Conservation (phyloP, 306 rosid genomes). For the Prunus padus region DNA sequence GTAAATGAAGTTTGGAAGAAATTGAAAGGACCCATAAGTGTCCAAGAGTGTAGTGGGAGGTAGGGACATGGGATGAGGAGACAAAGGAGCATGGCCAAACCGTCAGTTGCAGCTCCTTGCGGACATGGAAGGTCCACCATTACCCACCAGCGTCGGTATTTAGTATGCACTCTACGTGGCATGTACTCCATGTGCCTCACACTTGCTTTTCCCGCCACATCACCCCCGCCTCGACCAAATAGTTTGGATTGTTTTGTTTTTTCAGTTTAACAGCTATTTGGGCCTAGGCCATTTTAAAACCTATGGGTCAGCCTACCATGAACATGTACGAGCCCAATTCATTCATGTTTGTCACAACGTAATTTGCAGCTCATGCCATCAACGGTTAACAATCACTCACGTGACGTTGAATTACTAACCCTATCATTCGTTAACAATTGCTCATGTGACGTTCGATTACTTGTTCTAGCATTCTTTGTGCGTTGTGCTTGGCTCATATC, state of each 20-base stretch:
- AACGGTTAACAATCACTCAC: too few relatives aligned
- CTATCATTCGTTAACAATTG: too few relatives aligned
- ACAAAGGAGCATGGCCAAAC: slow-evolving; percentile 71
- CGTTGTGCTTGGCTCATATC: too few relatives aligned
- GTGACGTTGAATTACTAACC: too few relatives aligned
- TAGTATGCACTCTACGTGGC: slow-evolving; percentile 44
- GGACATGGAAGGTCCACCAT: slow-evolving; percentile 38
- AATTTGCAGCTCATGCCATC: too few relatives aligned
- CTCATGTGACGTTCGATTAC: too few relatives aligned
- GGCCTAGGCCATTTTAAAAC: too few relatives aligned
- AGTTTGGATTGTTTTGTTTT: background rate
- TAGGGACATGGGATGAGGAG: slow-evolving; percentile 40
- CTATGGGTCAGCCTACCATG: too few relatives aligned
- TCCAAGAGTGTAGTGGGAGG: slow-evolving; percentile 38
- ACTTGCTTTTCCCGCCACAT: slow-evolving; percentile 30
- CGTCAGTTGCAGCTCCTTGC: slow-evolving; percentile 38
- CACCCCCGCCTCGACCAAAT: background rate
- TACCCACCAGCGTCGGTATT: slow-evolving; percentile 24
- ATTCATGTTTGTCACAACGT: too few relatives aligned
- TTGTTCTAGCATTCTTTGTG: too few relatives aligned
- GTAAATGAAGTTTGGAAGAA: background rate
- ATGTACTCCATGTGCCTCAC: slow-evolving; percentile 40
- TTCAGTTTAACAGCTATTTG: too few relatives aligned
- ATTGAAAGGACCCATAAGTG: slow-evolving; percentile 20
- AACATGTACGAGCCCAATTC: too few relatives aligned